Percentiles rank a stretch among this genome's conserved stretches.
phyloP scores from a whole-genome alignment of 768 basidiomycete genomes.

The Lentinula detonsa region DNA sequence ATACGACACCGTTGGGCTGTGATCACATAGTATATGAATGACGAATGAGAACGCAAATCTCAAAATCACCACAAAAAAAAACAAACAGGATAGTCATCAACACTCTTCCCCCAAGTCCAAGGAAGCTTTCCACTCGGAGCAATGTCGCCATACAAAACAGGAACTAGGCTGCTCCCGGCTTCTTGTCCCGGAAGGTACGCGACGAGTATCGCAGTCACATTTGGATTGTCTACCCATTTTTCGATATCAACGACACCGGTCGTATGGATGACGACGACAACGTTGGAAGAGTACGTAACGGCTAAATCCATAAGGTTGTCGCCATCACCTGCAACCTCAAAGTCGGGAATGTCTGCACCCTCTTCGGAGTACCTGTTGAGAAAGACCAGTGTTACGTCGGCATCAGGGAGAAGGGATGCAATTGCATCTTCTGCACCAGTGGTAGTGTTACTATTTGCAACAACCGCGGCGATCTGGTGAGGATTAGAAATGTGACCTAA shows the following conservation, averaged over 20 bases:
- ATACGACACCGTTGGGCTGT: neutral
- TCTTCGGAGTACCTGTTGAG: neutral
- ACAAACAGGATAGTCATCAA: slow-evolving; percentile 35
- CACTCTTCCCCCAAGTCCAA: slow-evolving; percentile 46
- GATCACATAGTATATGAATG: neutral
- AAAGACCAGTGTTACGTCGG: neutral
- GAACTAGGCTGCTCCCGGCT: slow-evolving; percentile 42
- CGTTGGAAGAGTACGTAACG: slow-evolving; percentile 14
- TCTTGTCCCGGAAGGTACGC: slow-evolving; percentile 43
- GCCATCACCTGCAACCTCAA: slow-evolving; percentile 29
- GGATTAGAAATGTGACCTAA: too few species aligned
- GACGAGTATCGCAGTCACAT: slow-evolving; percentile 22
- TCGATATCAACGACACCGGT: slow-evolving; percentile 28
- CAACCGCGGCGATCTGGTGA: neutral
- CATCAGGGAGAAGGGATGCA: neutral
- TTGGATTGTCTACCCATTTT: slow-evolving; percentile 34
- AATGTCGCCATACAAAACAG: slow-evolving; percentile 43
- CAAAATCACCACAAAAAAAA: neutral
- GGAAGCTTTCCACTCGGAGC: slow-evolving; percentile 48
- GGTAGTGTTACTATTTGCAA: neutral
- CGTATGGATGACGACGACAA: slow-evolving; percentile 34
- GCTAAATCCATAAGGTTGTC: slow-evolving; percentile 31
- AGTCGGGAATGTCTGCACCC: slow-evolving; percentile 13
- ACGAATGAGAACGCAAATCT: too few species aligned
- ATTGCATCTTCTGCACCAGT: neutral